These are phyloP conservation scores for Trichoderma atrobrunneum DNA, from an alignment of 2,329 filamentous ascomycete genomes.

Conservation along the genomic window DNA sequence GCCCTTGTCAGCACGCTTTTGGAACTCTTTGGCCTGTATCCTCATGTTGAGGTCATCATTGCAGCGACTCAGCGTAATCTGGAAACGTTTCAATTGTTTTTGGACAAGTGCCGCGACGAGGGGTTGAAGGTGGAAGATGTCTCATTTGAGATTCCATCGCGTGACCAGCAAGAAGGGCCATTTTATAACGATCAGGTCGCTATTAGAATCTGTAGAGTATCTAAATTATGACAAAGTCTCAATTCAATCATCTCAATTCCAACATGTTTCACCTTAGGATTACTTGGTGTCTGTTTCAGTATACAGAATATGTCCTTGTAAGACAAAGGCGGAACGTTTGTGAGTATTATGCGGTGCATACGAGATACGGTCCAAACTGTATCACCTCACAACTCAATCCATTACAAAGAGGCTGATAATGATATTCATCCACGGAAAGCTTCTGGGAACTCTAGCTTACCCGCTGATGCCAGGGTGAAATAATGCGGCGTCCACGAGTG, in stretches of 20 bases:
- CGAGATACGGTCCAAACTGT: not conserved
- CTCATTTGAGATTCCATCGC: constrained; percentile 39
- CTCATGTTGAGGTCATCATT: constrained; percentile 59
- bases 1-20: constrained; percentile 63
- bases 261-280: not conserved
- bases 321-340: not conserved
- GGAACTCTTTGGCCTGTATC: constrained; percentile 58
- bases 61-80: constrained; percentile 69
- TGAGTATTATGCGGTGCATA: not conserved
- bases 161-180: constrained; percentile 53
- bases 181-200: constrained; percentile 61
- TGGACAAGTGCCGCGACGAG: constrained; percentile 53
- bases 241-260: not conserved
- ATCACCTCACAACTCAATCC: not conserved
- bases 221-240: constrained; percentile 19
- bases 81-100: constrained; percentile 64
- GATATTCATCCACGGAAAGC: not conserved
- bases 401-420: not conserved
- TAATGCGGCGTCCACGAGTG: not conserved
- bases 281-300: not conserved
- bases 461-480: not conserved
- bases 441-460: not conserved
- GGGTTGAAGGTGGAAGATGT: constrained; percentile 44
- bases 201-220: constrained; percentile 51
- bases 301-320: not conserved